These are phyloP conservation scores for Daldinia decipiens DNA, from an alignment of 495 filamentous ascomycete genomes.

Conservation along the genomic window DNA sequence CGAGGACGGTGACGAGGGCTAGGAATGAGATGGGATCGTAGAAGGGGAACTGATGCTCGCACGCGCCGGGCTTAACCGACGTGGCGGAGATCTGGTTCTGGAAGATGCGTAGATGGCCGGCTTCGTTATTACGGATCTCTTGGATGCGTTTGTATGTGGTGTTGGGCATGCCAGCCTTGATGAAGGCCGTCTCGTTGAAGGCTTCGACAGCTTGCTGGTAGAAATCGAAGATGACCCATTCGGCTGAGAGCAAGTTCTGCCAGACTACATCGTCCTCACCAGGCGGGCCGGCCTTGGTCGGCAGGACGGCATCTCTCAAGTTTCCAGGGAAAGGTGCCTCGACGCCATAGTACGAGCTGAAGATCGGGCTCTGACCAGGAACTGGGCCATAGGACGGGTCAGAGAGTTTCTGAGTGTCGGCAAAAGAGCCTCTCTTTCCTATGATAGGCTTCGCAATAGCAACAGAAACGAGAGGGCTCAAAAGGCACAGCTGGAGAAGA, in stretches of 20 bases:
- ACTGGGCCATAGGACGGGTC: constrained; percentile 54
- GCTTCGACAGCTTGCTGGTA: constrained; percentile 62
- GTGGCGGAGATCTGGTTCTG: constrained; percentile 62
- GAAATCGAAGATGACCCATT: constrained; percentile 66
- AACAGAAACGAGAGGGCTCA: constrained; percentile 31
- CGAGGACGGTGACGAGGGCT: constrained; percentile 58
- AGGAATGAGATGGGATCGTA: constrained; percentile 54
- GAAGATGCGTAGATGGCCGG: constrained; percentile 66
- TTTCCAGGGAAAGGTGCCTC: constrained; percentile 58
- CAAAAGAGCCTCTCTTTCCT: constrained; percentile 25
- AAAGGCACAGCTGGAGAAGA: constrained; percentile 35
- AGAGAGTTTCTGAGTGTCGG: constrained; percentile 50
- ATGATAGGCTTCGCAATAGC: constrained; percentile 28
- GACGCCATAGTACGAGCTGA: constrained; percentile 56
- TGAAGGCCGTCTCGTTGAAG: constrained; percentile 57
- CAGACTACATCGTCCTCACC: constrained; percentile 59
- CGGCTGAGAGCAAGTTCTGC: constrained; percentile 64
- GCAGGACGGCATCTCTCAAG: constrained; percentile 54
- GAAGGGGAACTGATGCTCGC: constrained; percentile 59
- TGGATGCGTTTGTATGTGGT: constrained; percentile 60
- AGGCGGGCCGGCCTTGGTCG: constrained; percentile 52
- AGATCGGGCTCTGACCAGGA: constrained; percentile 57
- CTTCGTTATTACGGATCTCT: constrained; percentile 67
- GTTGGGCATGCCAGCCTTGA: constrained; percentile 54
- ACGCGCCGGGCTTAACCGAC: constrained; percentile 63